Base-by-base conservation (phyloP, 352 stramenopile genomes). In the Phytopythium oedochilum region DNA sequence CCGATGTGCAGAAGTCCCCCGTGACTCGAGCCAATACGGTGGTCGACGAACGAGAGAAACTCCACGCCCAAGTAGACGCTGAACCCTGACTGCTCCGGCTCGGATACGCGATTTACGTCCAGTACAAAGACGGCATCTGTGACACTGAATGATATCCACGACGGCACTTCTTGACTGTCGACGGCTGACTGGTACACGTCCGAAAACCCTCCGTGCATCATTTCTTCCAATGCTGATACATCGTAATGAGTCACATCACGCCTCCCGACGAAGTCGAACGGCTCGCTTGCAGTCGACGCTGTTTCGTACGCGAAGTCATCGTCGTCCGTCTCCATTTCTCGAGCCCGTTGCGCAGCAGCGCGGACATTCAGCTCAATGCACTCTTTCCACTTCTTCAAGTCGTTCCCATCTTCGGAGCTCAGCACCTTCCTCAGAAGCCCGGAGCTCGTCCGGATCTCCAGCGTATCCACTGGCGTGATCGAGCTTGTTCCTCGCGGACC, bases 111-210 rank as follows among this genome's bases (percentile, higher is more conserved):
- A 63, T 90, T 78, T 3, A 92, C 75, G 51, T 91, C 81, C 2
- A 76, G 73, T 28, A 64, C 50, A 23, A 93, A 87, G 11, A 71
- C 62, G 1, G 89, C 64, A 31, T 84, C 71, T 7, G 63, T 82
- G 8, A 85, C 61, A 28, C 77, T 88, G 11, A 91, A 75, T n/a
- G 81, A 88, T 25, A 89, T 89, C 83, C 83, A 93, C 0, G 60
- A 73, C 20, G 70, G 71, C 36, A 83, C 60, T 32, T 75, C 68
- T 23, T 84, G 66, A 11, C 86, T 62, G n/a, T 66, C 65, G 14
- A 57, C 57, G 20, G 68, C 64, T 18, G 83, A 49, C 34, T 72
- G 71, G 54, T 89, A 93, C 8, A 83, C 57, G 39, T 88, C 84
- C 15, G 80, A 89, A 53, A 93, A 93, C 0, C 81, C 83, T 36